A percentile compares a stretch with the other conserved stretches of the same genome.
phyloP scores from a whole-genome alignment of 1,284 basidiomycete genomes.

The Cystobasidium sp. region DNA sequence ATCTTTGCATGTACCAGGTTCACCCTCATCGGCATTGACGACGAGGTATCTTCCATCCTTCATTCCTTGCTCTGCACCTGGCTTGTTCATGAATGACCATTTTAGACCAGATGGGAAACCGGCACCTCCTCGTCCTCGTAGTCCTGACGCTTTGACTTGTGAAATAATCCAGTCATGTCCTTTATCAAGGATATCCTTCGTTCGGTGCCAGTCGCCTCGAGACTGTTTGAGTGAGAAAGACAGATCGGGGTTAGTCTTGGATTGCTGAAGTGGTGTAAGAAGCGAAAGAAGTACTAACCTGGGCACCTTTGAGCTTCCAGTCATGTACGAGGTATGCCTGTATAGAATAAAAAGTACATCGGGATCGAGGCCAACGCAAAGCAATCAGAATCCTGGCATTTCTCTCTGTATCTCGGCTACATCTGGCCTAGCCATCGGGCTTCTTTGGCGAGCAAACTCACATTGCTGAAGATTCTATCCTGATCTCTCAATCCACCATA shows the following conservation, averaged over 20 bases:
- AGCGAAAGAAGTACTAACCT: conserved; percentile 60
- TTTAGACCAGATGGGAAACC: conserved; percentile 97
- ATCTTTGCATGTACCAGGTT: conserved; percentile 99
- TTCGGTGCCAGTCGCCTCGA: conserved; percentile 96
- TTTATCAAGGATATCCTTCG: conserved; percentile 92
- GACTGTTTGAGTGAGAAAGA: conserved; percentile 62
- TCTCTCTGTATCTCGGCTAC: too few species aligned
- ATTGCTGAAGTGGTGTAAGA: not conserved
- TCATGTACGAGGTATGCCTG: conserved; percentile 76
- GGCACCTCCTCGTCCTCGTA: conserved; percentile 94
- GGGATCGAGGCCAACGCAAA: not conserved
- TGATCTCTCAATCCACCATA: conserved; percentile 85
- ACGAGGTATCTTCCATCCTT: conserved; percentile 91
- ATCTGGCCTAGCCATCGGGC: too few species aligned
- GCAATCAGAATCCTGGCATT: not conserved
- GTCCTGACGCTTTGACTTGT: conserved; percentile 85
- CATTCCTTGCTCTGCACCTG: conserved; percentile 81
- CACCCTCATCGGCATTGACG: conserved; percentile 97
- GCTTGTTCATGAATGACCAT: conserved; percentile 98
- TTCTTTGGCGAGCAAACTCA: not conserved
- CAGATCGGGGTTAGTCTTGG: conserved; percentile 6
- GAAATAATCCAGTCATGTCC: conserved; percentile 89
- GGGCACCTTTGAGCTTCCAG: conserved; percentile 84
- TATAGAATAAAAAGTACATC: not conserved
- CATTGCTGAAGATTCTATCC: conserved; percentile 68